phyloP scores from a whole-genome alignment of 352 stramenopile species.

The Phytophthora hybrid region DNA sequence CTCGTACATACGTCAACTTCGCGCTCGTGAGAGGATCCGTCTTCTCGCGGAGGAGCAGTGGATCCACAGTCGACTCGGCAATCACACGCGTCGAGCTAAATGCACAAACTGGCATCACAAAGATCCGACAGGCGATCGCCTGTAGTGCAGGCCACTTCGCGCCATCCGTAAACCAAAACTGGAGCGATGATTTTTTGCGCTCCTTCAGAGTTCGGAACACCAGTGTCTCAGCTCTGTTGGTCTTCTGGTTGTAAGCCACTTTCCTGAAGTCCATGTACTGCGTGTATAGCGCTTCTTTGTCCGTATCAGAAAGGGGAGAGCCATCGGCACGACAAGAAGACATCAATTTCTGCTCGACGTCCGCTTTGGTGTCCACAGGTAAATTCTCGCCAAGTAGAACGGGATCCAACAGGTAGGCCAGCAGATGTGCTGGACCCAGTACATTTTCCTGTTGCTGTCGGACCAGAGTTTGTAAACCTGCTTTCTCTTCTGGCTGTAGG shows the following conservation, averaged over 20 bases:
- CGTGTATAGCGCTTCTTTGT: conserved; percentile 51
- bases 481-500: conserved; percentile 42
- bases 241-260: conserved; percentile 38
- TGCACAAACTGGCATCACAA: conserved; percentile 44
- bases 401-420: conserved; percentile 58
- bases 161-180: conserved; percentile 70
- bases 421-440: conserved; percentile 27
- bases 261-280: conserved; percentile 66
- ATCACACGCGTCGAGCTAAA: conserved; percentile 18
- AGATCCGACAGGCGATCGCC: conserved; percentile 47
- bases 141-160: conserved; percentile 58
- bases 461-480: conserved; percentile 28
- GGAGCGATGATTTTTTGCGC: conserved; percentile 53
- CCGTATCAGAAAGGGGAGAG: conserved; percentile 19
- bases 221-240: conserved; percentile 42
- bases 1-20: conserved; percentile 47
- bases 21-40: conserved; percentile 24
- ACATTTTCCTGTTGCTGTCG: conserved; percentile 33
- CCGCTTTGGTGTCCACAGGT: conserved; percentile 35
- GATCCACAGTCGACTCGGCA: conserved; percentile 10
- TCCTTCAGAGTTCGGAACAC: conserved; percentile 56
- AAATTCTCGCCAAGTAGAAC: conserved; percentile 53
- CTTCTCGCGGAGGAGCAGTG: conserved; percentile 23
- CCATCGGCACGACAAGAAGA: conserved; percentile 32
- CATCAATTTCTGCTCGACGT: conserved; percentile 49